Conservation (phyloP, 2,329 filamentous ascomycete species). For the Amauroascus niger region DNA sequence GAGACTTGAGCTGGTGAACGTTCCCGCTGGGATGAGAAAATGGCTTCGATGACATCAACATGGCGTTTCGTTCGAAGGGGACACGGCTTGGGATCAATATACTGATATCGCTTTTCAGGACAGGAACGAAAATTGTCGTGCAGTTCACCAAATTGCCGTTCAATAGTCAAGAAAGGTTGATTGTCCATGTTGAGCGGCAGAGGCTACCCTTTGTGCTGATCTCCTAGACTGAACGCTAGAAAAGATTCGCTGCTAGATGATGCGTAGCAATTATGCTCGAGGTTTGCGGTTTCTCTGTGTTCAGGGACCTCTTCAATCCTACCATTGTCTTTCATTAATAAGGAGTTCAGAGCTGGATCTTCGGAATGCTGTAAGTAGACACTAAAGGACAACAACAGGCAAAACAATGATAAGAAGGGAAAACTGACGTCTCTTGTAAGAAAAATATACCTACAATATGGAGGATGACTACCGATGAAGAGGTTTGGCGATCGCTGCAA, state of each 20-base stretch:
- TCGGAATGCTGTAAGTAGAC: not conserved
- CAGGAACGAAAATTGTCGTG: slow-evolving; percentile 29
- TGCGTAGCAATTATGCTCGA: not conserved
- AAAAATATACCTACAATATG: not conserved
- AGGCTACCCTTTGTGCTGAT: slow-evolving; percentile 5
- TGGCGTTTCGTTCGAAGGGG: slow-evolving; percentile 25
- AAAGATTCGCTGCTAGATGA: slow-evolving; percentile 1
- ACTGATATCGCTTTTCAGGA: slow-evolving; percentile 22
- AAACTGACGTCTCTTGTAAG: not conserved
- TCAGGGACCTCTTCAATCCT: slow-evolving; percentile 15
- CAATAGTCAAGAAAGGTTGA: slow-evolving; percentile 31
- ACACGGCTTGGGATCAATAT: slow-evolving; percentile 14
- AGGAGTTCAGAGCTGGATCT: too few species aligned
- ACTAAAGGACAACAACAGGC: not conserved
- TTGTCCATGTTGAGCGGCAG: slow-evolving; percentile 21
- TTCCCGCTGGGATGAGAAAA: slow-evolving; percentile 29
- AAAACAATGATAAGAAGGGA: not conserved
- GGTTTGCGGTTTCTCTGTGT: slow-evolving; percentile 8
- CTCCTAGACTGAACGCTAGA: not conserved
- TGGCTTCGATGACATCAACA: slow-evolving; percentile 34
- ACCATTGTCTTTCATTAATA: slow-evolving; percentile 21
- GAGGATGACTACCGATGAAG: not conserved
- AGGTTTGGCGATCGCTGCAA: slow-evolving; percentile 5
- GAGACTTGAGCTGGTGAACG: slow-evolving; percentile 24
- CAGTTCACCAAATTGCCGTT: slow-evolving; percentile 33